phyloP scores from a whole-genome alignment of 805 yeast species.

The Candida ovalis region DNA sequence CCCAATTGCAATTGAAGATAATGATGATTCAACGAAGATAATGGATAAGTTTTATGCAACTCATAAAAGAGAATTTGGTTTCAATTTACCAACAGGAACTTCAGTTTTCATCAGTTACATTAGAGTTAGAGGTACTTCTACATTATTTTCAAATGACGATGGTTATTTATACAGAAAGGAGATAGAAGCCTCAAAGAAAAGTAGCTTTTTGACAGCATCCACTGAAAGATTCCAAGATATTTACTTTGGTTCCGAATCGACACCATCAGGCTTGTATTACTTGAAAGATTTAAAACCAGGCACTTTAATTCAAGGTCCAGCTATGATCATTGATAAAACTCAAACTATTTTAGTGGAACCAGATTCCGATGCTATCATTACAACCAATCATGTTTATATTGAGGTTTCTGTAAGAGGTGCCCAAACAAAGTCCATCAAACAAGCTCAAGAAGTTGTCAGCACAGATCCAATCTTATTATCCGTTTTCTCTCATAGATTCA shows the following conservation, averaged over 20 bases:
- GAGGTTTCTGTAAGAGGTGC: conserved; percentile 8
- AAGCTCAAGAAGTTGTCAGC: conserved; percentile 5
- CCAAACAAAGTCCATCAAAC: neutral
- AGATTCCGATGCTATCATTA: conserved; percentile 31
- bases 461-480: conserved; percentile 39
- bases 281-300: conserved; percentile 31
- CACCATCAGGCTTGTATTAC: conserved; percentile 30
- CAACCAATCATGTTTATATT: conserved; percentile 34
- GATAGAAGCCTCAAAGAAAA: neutral
- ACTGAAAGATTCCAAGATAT: conserved; percentile 18
- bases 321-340: conserved; percentile 31
- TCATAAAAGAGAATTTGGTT: conserved; percentile 73
- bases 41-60: conserved; percentile 42
- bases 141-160: conserved; percentile 3
- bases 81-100: conserved; percentile 31
- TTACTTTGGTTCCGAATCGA: conserved; percentile 24
- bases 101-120: conserved; percentile 3
- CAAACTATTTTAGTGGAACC: conserved; percentile 40
- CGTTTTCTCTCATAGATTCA: conserved; percentile 42
- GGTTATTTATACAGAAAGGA: conserved; percentile 2
- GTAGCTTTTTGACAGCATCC: neutral
- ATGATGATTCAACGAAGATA: conserved; percentile 33
- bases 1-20: conserved; percentile 24
- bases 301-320: conserved; percentile 34
- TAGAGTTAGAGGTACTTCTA: conserved; percentile 3